Conservation (phyloP, 345 rosid species). For the Hevea brasiliensis region DNA sequence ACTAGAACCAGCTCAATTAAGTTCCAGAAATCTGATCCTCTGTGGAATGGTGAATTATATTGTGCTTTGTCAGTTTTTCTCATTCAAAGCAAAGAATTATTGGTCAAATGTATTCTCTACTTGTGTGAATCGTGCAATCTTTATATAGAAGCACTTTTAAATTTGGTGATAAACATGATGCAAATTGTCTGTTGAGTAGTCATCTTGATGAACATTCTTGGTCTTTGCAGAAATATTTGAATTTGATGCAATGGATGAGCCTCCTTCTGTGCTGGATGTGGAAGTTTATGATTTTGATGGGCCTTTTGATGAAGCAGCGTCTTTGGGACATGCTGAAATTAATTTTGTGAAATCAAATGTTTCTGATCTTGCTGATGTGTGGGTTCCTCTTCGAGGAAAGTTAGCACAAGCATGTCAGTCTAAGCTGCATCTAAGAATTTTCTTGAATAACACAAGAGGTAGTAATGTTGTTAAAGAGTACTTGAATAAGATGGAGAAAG, state of each 20-base stretch:
- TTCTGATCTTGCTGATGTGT: constrained; percentile 85
- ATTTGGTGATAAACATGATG: constrained; percentile 11
- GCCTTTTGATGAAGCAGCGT: constrained; percentile 85
- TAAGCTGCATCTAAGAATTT: constrained; percentile 81
- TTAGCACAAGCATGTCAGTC: constrained; percentile 93
- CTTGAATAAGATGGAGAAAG: constrained; percentile 96
- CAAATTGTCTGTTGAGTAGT: constrained; percentile 12
- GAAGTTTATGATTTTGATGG: constrained; percentile 96
- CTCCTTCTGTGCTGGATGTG: constrained; percentile 87
- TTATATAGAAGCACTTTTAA: not conserved
- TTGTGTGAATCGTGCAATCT: constrained; percentile 12
- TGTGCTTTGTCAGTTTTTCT: constrained; percentile 21
- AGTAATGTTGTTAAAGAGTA: constrained; percentile 79
- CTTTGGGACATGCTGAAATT: constrained; percentile 77
- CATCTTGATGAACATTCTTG: constrained; percentile 17
- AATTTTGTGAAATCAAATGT: constrained; percentile 84
- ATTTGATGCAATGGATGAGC: constrained; percentile 96
- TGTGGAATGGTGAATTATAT: constrained; percentile 76
- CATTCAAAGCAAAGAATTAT: not conserved
- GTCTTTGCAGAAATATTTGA: constrained; percentile 86
- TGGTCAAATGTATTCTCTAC: not conserved
- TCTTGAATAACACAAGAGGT: constrained; percentile 86
- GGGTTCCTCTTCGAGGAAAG: constrained; percentile 87
- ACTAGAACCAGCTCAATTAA: constrained; percentile 89
- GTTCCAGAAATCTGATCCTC: constrained; percentile 85